Evolutionary conservation across 2,329 filamentous ascomycete species (phyloP).

Genomic region (Microsporum audouinii): DNA sequence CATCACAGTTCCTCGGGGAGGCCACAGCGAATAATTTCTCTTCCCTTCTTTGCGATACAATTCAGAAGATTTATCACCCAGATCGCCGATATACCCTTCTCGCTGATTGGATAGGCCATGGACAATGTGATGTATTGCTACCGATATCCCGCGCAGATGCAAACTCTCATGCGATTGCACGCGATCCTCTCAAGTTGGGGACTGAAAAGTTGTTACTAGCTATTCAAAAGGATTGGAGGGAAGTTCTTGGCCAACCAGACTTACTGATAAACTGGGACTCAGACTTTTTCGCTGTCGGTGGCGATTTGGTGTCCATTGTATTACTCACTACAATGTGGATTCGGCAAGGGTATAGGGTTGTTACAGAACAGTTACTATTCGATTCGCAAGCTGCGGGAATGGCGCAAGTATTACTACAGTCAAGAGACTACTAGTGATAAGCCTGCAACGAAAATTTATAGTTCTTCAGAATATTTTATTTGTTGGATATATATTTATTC

Average conservation of each 20-base stretch:
- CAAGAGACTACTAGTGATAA: not conserved
- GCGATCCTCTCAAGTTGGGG: not conserved
- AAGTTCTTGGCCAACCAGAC: not conserved
- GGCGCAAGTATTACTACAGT: not conserved
- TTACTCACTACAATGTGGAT: not conserved
- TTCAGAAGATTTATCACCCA: not conserved
- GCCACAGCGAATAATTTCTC: not conserved
- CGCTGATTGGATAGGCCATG: not conserved
- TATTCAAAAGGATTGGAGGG: not conserved
- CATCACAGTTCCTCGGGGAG: not conserved
- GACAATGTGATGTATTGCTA: not conserved
- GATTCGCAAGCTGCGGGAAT: not conserved
- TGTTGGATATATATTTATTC: no score
- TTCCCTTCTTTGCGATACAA: not conserved
- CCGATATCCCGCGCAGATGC: not conserved
- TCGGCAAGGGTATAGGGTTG: not conserved
- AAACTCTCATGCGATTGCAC: not conserved
- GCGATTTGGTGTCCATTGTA: not conserved
- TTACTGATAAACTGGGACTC: not conserved
- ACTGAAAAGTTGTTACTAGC: not conserved
- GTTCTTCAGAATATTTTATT: no score
- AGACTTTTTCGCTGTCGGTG: not conserved
- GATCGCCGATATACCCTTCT: not conserved
- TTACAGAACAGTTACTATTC: not conserved
- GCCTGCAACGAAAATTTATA: no score